Base-by-base conservation (phyloP, 2,329 filamentous ascomycete genomes). In the Bipolaris gigantea region DNA sequence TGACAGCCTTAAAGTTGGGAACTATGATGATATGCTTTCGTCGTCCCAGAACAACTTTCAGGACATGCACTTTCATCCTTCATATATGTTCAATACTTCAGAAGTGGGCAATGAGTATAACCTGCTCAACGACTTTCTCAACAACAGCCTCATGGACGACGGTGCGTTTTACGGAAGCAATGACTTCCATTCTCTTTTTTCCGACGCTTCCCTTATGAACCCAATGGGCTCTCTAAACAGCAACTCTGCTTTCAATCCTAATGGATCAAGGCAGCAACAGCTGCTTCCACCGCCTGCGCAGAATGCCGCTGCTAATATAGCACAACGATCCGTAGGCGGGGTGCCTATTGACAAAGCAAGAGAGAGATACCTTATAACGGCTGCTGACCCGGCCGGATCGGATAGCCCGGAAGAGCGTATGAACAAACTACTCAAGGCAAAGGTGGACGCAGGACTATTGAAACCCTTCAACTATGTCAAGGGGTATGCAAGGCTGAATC, bases 401-500 rank as follows among this genome's bases (percentile, higher is more conserved):
- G 85, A 88, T 65, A 89, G 89, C 19, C 92, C 94, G 11, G 92
- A 97, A 75, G 91, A 96, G 73, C 89, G 94, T 56, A 96, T 99
- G 90, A 89, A 93, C 69, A 91, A 94, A 64, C 85, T 99, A 6
- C 84, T 99, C 52, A 90, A 89, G 73, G 94, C 94, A 59, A 99
- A 99, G 75, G 95, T 96, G 75, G 92, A 97, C 63, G 94, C 94
- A 0, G 94, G 94, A 1, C 82, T 99, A 68, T 80, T 99, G 54
- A 94, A 92, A 70, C 94, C 94, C 1, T 99, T 99, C 82, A 97
- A 97, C 77, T 99, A 99, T 74, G 90, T 97, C 65, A 96, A 95
- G 69, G 94, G 94, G 11, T 99, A 99, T 74, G 89, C 91, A 10
- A 85, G 92, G 30, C 80, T 99, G 43, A 90, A 92, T 59, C 86